These are phyloP conservation scores for Coffea canephora DNA, from an alignment of 257 asterid species.

Conservation along the genomic window DNA sequence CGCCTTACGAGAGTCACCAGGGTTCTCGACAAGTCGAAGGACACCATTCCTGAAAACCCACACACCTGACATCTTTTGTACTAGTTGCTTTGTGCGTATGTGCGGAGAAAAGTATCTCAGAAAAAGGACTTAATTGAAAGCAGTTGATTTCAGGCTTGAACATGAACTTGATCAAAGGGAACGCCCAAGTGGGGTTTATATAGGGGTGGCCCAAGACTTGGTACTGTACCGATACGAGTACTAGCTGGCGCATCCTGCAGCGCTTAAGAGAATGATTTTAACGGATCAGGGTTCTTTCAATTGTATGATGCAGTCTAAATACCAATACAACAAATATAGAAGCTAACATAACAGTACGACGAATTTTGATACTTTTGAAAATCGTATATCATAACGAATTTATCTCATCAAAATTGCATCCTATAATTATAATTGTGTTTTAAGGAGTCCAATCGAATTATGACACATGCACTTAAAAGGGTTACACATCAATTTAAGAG, in stretches of 20 bases:
- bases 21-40: constrained; percentile 50
- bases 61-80: constrained; percentile 48
- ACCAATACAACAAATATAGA: no score
- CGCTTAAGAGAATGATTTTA: no score
- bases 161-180: background rate
- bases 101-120: background rate
- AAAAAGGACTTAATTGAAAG: background rate
- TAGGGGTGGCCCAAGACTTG: background rate
- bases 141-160: background rate
- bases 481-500: no score
- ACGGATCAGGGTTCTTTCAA: no score
- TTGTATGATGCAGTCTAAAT: no score
- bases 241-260: background rate
- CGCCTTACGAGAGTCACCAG: constrained; percentile 49
- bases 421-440: no score
- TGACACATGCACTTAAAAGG: no score
- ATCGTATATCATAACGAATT: no score
- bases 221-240: background rate
- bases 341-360: no score
- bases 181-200: constrained; percentile 3
- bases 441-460: no score
- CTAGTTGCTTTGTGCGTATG: background rate
- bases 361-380: no score
- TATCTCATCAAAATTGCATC: no score
- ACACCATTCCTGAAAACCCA: constrained; percentile 76